Percentiles rank a stretch among this genome's conserved stretches.
These are phyloP conservation scores for Talaromyces atroroseus DNA, from an alignment of 2,329 filamentous ascomycete genomes.

Conservation along the genomic window DNA sequence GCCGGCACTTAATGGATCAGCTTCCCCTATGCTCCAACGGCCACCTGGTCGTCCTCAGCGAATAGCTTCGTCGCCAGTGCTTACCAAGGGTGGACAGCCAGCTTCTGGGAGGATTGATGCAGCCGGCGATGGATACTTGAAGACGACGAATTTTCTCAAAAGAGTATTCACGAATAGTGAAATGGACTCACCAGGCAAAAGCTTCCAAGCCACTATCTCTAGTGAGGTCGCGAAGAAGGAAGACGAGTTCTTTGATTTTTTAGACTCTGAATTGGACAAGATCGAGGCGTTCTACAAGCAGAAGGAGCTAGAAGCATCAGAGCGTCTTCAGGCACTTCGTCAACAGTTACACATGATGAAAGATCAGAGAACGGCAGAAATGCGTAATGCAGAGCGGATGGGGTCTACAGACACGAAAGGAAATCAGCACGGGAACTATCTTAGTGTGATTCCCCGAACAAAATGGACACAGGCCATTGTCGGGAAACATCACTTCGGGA, in stretches of 20 bases:
- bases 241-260: conserved; percentile 78
- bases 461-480: conserved; percentile 39
- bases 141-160: conserved; percentile 30
- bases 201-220: conserved; percentile 51
- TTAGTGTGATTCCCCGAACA: conserved; percentile 19
- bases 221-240: conserved; percentile 67
- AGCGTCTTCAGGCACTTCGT: conserved; percentile 64
- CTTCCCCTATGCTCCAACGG: conserved; percentile 20
- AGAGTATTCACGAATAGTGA: conserved; percentile 36
- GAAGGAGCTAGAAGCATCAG: conserved; percentile 80
- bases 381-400: conserved; percentile 44
- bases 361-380: conserved; percentile 70
- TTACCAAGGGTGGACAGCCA: not conserved
- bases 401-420: conserved; percentile 20
- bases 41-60: conserved; percentile 3
- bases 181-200: conserved; percentile 37
- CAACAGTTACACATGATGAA: conserved; percentile 92
- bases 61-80: conserved; percentile 6
- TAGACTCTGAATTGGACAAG: conserved; percentile 82
- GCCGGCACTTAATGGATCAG: conserved; percentile 10
- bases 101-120: not conserved
- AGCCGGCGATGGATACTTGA: conserved; percentile 10
- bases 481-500: conserved; percentile 47
- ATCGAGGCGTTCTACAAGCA: conserved; percentile 83
- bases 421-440: conserved; percentile 19